Evolutionary conservation across 2,329 filamentous ascomycete species (phyloP), one percentile per base, ranked within the genome.

Genomic region (Epichloe typhina): DNA sequence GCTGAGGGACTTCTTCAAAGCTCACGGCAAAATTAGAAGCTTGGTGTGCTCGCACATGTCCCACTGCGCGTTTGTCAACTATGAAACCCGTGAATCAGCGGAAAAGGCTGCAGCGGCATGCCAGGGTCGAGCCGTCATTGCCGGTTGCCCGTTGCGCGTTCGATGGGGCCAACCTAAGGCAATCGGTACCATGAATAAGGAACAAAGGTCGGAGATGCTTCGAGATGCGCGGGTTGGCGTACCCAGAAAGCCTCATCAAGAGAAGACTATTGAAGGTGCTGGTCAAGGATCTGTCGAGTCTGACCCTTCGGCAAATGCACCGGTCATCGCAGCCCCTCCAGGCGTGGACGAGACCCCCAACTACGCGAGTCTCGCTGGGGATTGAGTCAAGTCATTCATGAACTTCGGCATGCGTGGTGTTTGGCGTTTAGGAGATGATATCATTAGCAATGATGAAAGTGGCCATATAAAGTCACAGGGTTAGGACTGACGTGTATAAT

Each of bases 11-110:
- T 93, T 94, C 67, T 98, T 98, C 72, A 82, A 88, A 54, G 79
- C 80, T 17, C 89, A 90, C 60, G 93, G 93, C 55, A 88, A 91
- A 62, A 83, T 98, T 53, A 87, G 93, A 60, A 96, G 89, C 26
- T 72, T 98, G 15, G 84, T 98, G 38, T 97, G 93, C 68, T 96
- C 90, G 6, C 93, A 98, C 70, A 89, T 95, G 72, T 91, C 91
- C 15, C 93, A 97, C 63, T 97, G 90, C 66, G 93, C 93, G 1
- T 98, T 97, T 63, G 75, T 98, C 69, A 98, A 98, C 69, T 98
- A 88, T 65, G 82, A 89, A 58, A 87, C 84, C 3, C 79, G 93
- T 52, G 82, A 88, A 54, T 84, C 79, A 1, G 93, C 94, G 0
- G 93, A 98, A 69, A 82, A 78, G 52, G 94, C 94, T 0, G 88